Conservation (phyloP, 208 protist species). For the Naegleria lovaniensis region DNA sequence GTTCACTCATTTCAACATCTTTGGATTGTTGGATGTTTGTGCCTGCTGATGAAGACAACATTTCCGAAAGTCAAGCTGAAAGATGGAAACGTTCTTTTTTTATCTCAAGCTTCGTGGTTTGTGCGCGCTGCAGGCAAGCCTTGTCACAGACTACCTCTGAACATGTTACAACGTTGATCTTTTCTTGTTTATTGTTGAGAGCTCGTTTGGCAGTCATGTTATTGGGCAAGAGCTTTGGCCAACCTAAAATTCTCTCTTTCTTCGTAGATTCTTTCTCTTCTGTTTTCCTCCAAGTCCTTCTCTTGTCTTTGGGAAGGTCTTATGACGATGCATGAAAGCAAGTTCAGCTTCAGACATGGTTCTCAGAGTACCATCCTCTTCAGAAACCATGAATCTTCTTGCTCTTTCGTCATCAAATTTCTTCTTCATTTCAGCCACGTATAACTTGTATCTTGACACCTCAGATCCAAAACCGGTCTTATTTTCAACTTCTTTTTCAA, state of each 20-base stretch:
- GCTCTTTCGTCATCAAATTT: neutral
- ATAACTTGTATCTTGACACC: neutral
- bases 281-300: neutral
- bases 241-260: neutral
- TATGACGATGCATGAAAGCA: neutral
- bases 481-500: neutral
- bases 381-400: neutral
- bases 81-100: too few relatives aligned
- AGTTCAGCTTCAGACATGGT: neutral
- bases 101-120: too few relatives aligned
- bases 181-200: neutral
- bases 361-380: neutral
- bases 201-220: too few relatives aligned
- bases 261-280: neutral
- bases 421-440: constrained; percentile 7
- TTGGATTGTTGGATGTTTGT: neutral
- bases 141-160: too few relatives aligned
- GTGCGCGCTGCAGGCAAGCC: too few relatives aligned
- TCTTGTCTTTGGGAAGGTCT: neutral
- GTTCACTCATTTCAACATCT: neutral
- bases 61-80: neutral
- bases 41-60: neutral
- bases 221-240: too few relatives aligned
- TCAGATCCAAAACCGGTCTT: neutral
- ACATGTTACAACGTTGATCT: neutral